A percentile compares a stretch with the other conserved stretches of the same genome.
Conservation (phyloP, 352 stramenopile genomes). For the Phytophthora boehmeriae region DNA sequence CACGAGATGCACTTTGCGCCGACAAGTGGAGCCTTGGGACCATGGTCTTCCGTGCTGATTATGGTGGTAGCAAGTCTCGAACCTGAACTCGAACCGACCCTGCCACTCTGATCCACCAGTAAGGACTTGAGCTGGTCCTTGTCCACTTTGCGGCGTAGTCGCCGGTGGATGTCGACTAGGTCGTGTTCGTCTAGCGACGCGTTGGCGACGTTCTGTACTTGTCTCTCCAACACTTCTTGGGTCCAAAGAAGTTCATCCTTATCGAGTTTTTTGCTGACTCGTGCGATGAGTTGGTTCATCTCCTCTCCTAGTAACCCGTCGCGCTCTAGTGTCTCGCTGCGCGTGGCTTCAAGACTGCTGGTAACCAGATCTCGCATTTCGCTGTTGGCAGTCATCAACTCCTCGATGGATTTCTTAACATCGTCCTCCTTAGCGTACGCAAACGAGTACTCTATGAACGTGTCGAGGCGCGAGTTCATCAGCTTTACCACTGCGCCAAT, state of each 20-base stretch:
- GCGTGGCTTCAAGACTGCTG: constrained; percentile 51
- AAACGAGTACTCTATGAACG: constrained; percentile 69
- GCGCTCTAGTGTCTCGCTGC: constrained; percentile 50
- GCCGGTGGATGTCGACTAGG: constrained; percentile 60
- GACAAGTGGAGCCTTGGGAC: constrained; percentile 39
- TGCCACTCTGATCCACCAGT: constrained; percentile 52
- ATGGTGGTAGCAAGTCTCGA: constrained; percentile 18
- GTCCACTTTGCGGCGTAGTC: constrained; percentile 64
- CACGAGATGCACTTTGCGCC: constrained; percentile 76
- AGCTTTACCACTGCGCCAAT: constrained; percentile 65
- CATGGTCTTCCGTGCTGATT: constrained; percentile 14
- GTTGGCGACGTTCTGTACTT: constrained; percentile 74
- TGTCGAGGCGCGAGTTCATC: constrained; percentile 63
- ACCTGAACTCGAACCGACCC: constrained; percentile 12
- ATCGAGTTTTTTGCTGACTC: constrained; percentile 77
- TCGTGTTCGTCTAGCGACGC: constrained; percentile 66
- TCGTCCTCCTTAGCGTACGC: constrained; percentile 76
- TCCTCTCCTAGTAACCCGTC: constrained; percentile 64
- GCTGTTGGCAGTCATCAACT: constrained; percentile 55
- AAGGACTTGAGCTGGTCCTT: constrained; percentile 60
- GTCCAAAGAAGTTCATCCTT: constrained; percentile 83
- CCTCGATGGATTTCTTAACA: constrained; percentile 75
- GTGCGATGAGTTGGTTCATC: constrained; percentile 60
- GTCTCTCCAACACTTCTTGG: constrained; percentile 65
- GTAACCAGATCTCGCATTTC: constrained; percentile 47